These are phyloP conservation scores for Hypoxylon crocopeplum DNA, from an alignment of 495 filamentous ascomycete species.

Conservation along the genomic window DNA sequence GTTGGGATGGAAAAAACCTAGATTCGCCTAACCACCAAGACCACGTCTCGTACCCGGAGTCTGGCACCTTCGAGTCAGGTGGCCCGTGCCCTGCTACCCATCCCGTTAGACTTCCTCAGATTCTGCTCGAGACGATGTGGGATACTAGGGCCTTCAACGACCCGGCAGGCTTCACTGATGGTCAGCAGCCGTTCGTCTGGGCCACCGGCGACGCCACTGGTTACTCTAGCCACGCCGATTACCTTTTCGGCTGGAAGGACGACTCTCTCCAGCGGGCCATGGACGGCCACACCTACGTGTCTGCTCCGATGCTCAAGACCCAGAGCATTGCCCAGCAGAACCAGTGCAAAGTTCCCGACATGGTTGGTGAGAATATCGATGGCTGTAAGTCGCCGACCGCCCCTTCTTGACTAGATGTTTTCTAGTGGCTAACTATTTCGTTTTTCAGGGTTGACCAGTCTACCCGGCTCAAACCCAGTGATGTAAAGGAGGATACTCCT, in stretches of 20 bases:
- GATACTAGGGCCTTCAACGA: conserved; percentile 45
- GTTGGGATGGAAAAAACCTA: conserved; percentile 46
- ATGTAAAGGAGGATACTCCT: background rate
- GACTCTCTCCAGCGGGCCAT: conserved; percentile 42
- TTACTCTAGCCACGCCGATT: conserved; percentile 42
- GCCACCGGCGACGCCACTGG: conserved; percentile 50
- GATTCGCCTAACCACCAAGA: conserved; percentile 48
- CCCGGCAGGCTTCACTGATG: conserved; percentile 49
- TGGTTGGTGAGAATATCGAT: conserved; percentile 41
- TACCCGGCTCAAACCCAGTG: conserved; percentile 26
- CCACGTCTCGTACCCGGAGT: conserved; percentile 51
- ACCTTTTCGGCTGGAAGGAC: conserved; percentile 45
- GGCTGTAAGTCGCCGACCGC: conserved; percentile 36
- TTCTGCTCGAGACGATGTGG: conserved; percentile 48
- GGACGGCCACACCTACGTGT: conserved; percentile 44
- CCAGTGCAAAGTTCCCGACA: conserved; percentile 42
- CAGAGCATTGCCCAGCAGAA: conserved; percentile 40
- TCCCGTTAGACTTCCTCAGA: conserved; percentile 43
- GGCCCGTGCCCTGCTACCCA: conserved; percentile 45
- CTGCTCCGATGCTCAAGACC: conserved; percentile 40
- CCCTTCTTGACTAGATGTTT: background rate
- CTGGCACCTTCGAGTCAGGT: conserved; percentile 45
- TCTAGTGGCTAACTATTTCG: background rate
- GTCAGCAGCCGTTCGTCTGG: conserved; percentile 55
- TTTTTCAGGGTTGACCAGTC: conserved; percentile 19